phyloP scores from a whole-genome alignment of 345 rosid species.

The Firmiana major region DNA sequence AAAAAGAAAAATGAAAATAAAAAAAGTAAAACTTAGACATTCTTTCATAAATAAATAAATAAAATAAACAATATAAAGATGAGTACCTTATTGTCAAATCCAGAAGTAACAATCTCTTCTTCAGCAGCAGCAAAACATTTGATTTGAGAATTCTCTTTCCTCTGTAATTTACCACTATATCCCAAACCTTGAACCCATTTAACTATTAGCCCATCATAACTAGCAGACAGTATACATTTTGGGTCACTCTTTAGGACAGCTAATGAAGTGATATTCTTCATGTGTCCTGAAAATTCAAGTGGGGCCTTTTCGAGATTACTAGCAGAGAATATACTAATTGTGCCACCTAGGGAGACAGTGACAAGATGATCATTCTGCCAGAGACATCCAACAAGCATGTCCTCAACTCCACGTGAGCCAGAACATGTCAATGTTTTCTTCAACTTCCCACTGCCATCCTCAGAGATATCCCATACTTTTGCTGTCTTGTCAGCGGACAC shows the following conservation, averaged over 20 bases:
- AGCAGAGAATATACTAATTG: slow-evolving; percentile 67
- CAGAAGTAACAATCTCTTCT: slow-evolving; percentile 82
- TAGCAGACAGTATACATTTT: slow-evolving; percentile 60
- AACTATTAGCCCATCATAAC: slow-evolving; percentile 88
- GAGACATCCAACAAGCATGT: slow-evolving; percentile 93
- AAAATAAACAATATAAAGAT: neutral
- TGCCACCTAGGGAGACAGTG: slow-evolving; percentile 90
- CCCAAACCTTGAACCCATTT: slow-evolving; percentile 92
- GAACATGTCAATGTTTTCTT: slow-evolving; percentile 61
- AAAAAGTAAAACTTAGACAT: neutral
- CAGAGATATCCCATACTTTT: slow-evolving; percentile 86
- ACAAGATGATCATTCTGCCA: slow-evolving; percentile 90
- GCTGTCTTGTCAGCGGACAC: slow-evolving; percentile 98
- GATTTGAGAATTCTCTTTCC: slow-evolving; percentile 75
- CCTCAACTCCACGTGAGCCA: slow-evolving; percentile 81
- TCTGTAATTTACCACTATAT: slow-evolving; percentile 65
- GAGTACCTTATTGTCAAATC: slow-evolving; percentile 82
- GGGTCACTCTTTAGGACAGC: slow-evolving; percentile 60
- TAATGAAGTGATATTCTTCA: slow-evolving; percentile 78
- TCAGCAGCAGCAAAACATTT: slow-evolving; percentile 81
- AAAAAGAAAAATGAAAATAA: neutral
- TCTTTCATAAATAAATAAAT: neutral
- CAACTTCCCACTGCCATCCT: slow-evolving; percentile 62
- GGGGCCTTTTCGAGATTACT: slow-evolving; percentile 75
- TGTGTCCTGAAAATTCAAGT: slow-evolving; percentile 69